Percentiles rank a stretch among this genome's conserved stretches.
Conservation (phyloP, 108 stramenopile genomes). For the Asterionellopsis glacialis region DNA sequence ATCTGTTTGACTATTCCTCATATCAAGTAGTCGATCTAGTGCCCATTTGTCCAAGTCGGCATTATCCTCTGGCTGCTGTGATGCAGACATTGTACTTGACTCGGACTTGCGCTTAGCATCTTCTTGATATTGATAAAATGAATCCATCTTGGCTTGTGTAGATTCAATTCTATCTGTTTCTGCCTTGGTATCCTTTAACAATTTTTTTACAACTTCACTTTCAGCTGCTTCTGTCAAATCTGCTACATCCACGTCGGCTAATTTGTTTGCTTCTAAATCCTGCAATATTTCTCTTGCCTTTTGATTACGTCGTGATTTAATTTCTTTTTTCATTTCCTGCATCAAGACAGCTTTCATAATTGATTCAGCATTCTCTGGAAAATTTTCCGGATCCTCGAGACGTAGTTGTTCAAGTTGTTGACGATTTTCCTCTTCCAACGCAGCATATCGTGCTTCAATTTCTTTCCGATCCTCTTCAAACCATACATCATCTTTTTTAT, state of each 20-base stretch:
- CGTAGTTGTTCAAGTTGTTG: neutral
- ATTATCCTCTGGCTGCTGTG: neutral
- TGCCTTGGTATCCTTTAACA: constrained; percentile 27
- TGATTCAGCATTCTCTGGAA: constrained; percentile 28
- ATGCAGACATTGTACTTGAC: too few species aligned
- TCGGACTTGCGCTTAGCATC: neutral
- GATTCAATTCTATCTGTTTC: constrained; percentile 22
- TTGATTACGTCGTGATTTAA: constrained; percentile 13
- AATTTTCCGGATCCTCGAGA: neutral
- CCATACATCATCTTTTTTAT: constrained; percentile 1
- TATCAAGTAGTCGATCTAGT: constrained; percentile 33
- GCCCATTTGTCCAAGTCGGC: constrained; percentile 35
- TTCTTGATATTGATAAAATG: constrained; percentile 23
- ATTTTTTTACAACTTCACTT: constrained; percentile 12
- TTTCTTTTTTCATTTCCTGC: constrained; percentile 38
- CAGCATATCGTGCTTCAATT: constrained; percentile 4
- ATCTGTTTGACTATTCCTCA: constrained; percentile 21
- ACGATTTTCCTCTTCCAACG: neutral
- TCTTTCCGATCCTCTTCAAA: constrained; percentile 4
- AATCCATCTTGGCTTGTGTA: constrained; percentile 12
- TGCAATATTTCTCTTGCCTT: constrained; percentile 22
- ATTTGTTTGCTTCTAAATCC: constrained; percentile 17
- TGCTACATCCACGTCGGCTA: constrained; percentile 8
- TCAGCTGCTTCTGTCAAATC: constrained; percentile 9
- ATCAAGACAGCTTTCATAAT: constrained; percentile 20